A percentile compares a stretch with the other conserved stretches of the same genome.
Evolutionary conservation across 805 yeast species (phyloP).

Genomic region (Candida tallmaniae): DNA sequence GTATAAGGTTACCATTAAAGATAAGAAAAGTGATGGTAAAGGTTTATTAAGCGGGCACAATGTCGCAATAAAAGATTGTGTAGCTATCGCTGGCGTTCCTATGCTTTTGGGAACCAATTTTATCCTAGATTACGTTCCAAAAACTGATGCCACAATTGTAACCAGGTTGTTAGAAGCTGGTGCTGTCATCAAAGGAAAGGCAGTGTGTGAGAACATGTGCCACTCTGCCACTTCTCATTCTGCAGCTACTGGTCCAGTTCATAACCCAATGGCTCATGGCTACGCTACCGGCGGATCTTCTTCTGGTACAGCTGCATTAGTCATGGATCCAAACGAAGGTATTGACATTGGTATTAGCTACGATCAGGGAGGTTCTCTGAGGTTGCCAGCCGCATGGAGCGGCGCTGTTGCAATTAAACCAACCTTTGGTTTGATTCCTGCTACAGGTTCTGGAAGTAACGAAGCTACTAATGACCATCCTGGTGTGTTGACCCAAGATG

Average conservation of each 20-base stretch:
- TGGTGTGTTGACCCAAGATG: conserved; percentile 36
- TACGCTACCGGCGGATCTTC: conserved; percentile 12
- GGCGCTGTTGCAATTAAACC: conserved; percentile 12
- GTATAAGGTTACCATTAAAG: conserved; percentile 20
- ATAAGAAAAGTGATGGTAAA: conserved; percentile 12
- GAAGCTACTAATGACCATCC: conserved; percentile 33
- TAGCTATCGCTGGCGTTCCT: conserved; percentile 31
- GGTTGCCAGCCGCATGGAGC: conserved; percentile 12
- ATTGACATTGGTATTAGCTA: conserved; percentile 9
- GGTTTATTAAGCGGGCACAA: conserved; percentile 21
- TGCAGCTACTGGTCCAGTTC: conserved; percentile 19
- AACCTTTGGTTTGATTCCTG: conserved; percentile 22
- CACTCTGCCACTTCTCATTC: conserved; percentile 29
- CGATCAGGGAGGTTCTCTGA: conserved; percentile 11
- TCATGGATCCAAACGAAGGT: conserved; percentile 8
- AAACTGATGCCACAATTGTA: conserved; percentile 32
- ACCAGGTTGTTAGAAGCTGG: conserved; percentile 31
- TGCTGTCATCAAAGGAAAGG: conserved; percentile 27
- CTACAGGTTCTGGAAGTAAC: conserved; percentile 31
- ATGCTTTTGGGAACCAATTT: conserved; percentile 32
- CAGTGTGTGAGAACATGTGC: conserved; percentile 35
- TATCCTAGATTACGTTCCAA: conserved; percentile 26
- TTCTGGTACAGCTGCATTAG: conserved; percentile 11
- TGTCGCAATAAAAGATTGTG: conserved; percentile 30
- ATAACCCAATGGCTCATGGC: conserved; percentile 8